Base-by-base conservation (phyloP, 73 alveolate species). In the Paramecium sexaurelia region DNA sequence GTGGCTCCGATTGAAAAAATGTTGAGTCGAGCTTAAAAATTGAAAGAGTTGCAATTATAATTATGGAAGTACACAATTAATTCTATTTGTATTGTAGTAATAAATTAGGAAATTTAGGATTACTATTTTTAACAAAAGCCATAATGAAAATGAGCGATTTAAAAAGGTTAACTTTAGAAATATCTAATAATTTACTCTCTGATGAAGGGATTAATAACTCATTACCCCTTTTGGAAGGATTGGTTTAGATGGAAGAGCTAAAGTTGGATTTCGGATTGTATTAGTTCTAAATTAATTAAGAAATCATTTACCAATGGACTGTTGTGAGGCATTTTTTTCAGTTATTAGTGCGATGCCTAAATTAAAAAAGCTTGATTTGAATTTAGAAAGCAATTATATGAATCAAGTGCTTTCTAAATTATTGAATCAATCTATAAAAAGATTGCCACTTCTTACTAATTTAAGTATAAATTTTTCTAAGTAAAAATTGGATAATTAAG, bases 31-130 rank as follows among this genome's bases (percentile, higher is more conserved):
- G 43, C 75, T 9, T 6, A 78, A 39, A 41, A 78, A 39, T 33
- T 78, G 17, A 45, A 78, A 17, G 90, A 78, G 9, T 33, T 78
- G 24, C 33, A 78, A 78, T 22, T 78, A 24, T 55, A 78, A 36
- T 24, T 78, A 3, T 78, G 90, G 90, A 78, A 78, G 90, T 78
- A 51, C n/a, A 9, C 6, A 3, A 36, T 27, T 27, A 39, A 39
- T 11, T 39, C 51, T 39, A 39, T 39, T 7, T 39, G 3, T 11
- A 39, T 7, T 39, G 10, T 3, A 78, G 90, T 26, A 78, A 78
- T 78, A 78, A 78, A 78, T 45, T 78, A 24, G 90, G 90, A 5
- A 78, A 78, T 40, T 78, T 78, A 45, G 90, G 90, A 3, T 78
- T 78, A 15, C 8, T 78, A 24, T 45, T 78, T 11, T 8, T 78